Conservation (phyloP, 225 moss, liverwort and hornwort species). For the Polytrichum commune region DNA sequence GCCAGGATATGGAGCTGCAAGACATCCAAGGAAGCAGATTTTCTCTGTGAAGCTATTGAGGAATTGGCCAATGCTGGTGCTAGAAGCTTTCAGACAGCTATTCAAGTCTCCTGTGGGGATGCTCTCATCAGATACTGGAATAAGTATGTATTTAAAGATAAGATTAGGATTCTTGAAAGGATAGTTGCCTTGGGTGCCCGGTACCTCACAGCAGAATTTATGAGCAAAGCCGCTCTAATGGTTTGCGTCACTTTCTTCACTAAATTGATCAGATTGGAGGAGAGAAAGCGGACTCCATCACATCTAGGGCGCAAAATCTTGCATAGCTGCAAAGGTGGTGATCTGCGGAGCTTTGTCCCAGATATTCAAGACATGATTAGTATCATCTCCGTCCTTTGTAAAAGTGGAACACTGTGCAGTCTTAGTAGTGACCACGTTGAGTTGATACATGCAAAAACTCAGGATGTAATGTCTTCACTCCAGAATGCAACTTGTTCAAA, state of each 20-base stretch:
- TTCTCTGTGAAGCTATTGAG: constrained; percentile 44
- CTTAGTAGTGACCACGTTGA: constrained; percentile 22
- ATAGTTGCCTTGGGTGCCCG: constrained; percentile 45
- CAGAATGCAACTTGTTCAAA: constrained; percentile 39
- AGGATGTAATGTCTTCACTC: constrained; percentile 38
- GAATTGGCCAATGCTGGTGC: constrained; percentile 51
- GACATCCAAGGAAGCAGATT: constrained; percentile 41
- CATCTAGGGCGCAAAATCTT: constrained; percentile 39
- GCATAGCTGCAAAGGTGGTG: constrained; percentile 31
- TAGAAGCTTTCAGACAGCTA: constrained; percentile 55
- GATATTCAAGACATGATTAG: constrained; percentile 54
- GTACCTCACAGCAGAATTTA: constrained; percentile 42
- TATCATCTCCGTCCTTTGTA: constrained; percentile 48
- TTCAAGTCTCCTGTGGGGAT: constrained; percentile 58
- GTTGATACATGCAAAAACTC: constrained; percentile 31
- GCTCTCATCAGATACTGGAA: constrained; percentile 65
- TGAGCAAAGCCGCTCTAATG: constrained; percentile 53
- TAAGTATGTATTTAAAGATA: constrained; percentile 45
- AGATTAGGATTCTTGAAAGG: constrained; percentile 43
- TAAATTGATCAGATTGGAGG: constrained; percentile 38
- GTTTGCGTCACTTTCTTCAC: constrained; percentile 52
- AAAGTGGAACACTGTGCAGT: constrained; percentile 41
- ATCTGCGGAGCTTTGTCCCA: constrained; percentile 40
- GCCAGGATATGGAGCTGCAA: constrained; percentile 69
- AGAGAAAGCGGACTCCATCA: constrained; percentile 23